Evolutionary conservation across 768 basidiomycete species (phyloP).

Genomic region (Macrolepiota fuliginosa): DNA sequence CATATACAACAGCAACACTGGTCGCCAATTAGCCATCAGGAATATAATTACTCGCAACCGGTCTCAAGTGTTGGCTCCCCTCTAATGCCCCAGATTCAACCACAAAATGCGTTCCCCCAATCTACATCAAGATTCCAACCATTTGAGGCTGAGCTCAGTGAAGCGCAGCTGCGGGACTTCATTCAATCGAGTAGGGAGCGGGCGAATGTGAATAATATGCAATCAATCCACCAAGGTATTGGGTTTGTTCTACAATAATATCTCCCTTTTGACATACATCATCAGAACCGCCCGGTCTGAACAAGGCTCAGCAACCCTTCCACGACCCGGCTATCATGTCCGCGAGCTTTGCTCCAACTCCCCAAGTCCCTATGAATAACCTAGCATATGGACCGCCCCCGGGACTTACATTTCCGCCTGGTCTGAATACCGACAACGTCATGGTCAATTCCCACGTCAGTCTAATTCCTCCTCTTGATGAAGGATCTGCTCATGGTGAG

Average conservation of each 20-base stretch:
- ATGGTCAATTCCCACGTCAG: slow-evolving; percentile 19
- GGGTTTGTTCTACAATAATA: background rate
- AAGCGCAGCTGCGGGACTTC: slow-evolving; percentile 75
- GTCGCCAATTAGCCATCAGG: slow-evolving; percentile 38
- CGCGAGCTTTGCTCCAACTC: slow-evolving; percentile 53
- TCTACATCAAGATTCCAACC: slow-evolving; percentile 51
- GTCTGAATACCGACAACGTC: slow-evolving; percentile 22
- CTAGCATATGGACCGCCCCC: slow-evolving; percentile 63
- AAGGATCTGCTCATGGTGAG: slow-evolving; percentile 62
- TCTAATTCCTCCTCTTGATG: slow-evolving; percentile 22
- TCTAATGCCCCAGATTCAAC: slow-evolving; percentile 43
- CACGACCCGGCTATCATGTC: slow-evolving; percentile 82
- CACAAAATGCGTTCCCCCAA: slow-evolving; percentile 33
- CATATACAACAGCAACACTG: slow-evolving; percentile 31
- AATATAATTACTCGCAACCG: slow-evolving; percentile 40
- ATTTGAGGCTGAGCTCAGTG: slow-evolving; percentile 57
- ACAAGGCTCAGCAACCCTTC: slow-evolving; percentile 44
- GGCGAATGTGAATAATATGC: slow-evolving; percentile 22
- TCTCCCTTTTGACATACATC: background rate
- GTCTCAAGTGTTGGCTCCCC: slow-evolving; percentile 37
- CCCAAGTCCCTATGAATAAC: slow-evolving; percentile 28
- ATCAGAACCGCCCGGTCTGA: slow-evolving; percentile 15
- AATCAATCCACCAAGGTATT: slow-evolving; percentile 2
- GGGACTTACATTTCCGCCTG: slow-evolving; percentile 50
- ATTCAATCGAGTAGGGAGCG: slow-evolving; percentile 70